Evolutionary conservation across 352 stramenopile species (phyloP), one percentile per base, ranked within the genome.

Genomic region (Globisporangium ultimum): DNA sequence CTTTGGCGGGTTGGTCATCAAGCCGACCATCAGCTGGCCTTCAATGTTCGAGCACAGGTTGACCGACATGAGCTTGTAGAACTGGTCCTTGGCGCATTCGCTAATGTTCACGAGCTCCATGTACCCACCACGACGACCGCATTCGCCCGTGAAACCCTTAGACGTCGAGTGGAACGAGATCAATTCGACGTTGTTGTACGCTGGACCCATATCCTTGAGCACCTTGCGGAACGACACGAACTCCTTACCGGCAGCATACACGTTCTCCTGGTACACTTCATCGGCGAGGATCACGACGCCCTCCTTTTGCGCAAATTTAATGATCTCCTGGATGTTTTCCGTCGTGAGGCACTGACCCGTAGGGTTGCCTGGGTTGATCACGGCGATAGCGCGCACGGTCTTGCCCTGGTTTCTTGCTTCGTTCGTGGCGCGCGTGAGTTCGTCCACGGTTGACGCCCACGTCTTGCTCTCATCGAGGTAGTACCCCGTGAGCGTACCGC

Each of bases 291-390:
- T 79, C 36, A 99, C 81, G 36, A 99, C 81, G 55, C 96, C 84
- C 61, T 99, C 80, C 51, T 93, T 71, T 58, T 90, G 80, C 74
- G 96, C 99, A 61, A 99, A 99, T 51, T 87, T 70, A 52, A 99
- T 93, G 63, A 99, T 97, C 62, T 97, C 91, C 53, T 95, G 71
- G 49, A 99, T 95, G 67, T 97, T 95, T 50, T 96, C 71, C 14
- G 66, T 57, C 63, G 82, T 79, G 32, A 93, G 63, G 55, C 62
- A 98, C 83, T 92, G 97, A 72, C 64, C 97, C 15, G 97, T 99
- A 1, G 98, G 98, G 78, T 99, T 99, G 58, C 98, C 98, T 24
- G 98, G 98, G 81, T 99, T 99, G 80, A 99, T 99, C 20, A 99
- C 80, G n/a, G 98, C 97, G 21, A 99, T 78, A 3, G 82, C 91